These are phyloP conservation scores for Hibiscus syriacus DNA, from an alignment of 345 rosid genomes.

Conservation along the genomic window DNA sequence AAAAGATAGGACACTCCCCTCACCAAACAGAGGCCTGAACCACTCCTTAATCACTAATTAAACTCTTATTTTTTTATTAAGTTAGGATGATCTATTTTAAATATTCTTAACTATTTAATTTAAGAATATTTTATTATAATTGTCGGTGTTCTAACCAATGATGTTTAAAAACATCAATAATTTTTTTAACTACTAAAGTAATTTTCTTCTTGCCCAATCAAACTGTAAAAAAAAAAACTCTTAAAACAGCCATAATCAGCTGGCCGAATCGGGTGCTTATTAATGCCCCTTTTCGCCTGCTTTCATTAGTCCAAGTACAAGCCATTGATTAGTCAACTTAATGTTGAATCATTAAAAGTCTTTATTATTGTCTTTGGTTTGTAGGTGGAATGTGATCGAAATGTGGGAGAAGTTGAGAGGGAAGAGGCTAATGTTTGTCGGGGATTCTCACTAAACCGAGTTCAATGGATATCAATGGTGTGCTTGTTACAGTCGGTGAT, in stretches of 20 bases:
- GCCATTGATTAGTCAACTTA: no score
- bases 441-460: constrained; percentile 92
- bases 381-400: constrained; percentile 74
- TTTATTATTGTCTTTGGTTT: not conserved
- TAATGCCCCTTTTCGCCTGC: no score
- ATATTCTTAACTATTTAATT: no score
- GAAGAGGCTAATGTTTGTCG: constrained; percentile 95
- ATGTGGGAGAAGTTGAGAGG: constrained; percentile 99
- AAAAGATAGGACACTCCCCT: not conserved
- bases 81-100: no score
- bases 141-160: no score
- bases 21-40: not conserved
- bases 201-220: no score
- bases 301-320: no score
- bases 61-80: no score
- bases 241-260: not conserved
- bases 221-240: no score
- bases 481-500: constrained; percentile 83
- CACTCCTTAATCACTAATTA: not conserved
- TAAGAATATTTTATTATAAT: no score
- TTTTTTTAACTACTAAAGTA: no score
- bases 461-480: constrained; percentile 98
- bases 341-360: not conserved
- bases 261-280: not conserved
- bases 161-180: no score